These are phyloP conservation scores for Coemansia sp. DNA, from an alignment of 192 early-diverging fungal species.

Conservation along the genomic window DNA sequence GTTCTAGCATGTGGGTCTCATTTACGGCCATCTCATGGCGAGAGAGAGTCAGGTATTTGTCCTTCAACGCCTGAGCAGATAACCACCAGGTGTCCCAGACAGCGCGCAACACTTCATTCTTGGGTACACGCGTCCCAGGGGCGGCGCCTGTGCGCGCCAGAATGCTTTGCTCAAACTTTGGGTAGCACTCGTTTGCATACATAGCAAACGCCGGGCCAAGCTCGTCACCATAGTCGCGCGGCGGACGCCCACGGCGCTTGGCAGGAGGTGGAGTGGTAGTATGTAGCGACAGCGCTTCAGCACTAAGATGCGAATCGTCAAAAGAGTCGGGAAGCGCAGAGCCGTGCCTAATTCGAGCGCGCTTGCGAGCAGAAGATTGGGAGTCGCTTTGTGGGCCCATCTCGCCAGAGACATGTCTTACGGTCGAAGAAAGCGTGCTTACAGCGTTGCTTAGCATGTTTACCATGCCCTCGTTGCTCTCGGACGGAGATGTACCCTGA, in stretches of 20 bases:
- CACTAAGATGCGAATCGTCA: constrained; percentile 11
- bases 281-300: constrained; percentile 12
- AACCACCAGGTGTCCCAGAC: constrained; percentile 53
- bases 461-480: constrained; percentile 26
- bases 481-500: constrained; percentile 15
- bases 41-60: constrained; percentile 41
- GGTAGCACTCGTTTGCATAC: constrained; percentile 44
- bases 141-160: constrained; percentile 15
- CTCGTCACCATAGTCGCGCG: constrained; percentile 53
- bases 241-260: constrained; percentile 53
- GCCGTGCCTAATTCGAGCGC: constrained; percentile 21
- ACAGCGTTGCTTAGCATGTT: constrained; percentile 41
- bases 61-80: constrained; percentile 40
- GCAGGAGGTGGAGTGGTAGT: constrained; percentile 26
- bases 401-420: constrained; percentile 32
- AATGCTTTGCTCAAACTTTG: constrained; percentile 14
- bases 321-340: constrained; percentile 6
- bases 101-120: constrained; percentile 39
- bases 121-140: constrained; percentile 7
- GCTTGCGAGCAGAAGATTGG: constrained; percentile 28
- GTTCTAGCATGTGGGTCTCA: constrained; percentile 46
- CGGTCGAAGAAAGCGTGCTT: constrained; percentile 27
- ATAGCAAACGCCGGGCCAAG: constrained; percentile 50
- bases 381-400: constrained; percentile 13
- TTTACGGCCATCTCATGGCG: constrained; percentile 50